Evolutionary conservation across 352 stramenopile genomes (phyloP).

Genomic region (Phytophthora syringae): DNA sequence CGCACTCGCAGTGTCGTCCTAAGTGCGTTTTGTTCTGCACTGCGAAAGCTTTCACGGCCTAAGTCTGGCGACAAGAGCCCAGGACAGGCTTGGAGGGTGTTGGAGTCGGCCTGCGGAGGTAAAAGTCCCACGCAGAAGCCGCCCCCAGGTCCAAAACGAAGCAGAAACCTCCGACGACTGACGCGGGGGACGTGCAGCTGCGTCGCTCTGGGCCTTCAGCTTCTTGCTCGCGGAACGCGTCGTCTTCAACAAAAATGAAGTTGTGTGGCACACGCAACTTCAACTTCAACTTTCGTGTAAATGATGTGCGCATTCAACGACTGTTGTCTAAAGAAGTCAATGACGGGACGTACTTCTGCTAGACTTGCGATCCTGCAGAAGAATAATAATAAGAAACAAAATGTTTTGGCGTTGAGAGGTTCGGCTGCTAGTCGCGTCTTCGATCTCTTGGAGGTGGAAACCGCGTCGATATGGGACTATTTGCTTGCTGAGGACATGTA

Average conservation of each 20-base stretch:
- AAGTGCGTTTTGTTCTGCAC: slow-evolving; percentile 25
- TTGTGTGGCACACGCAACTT: not conserved
- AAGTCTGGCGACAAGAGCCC: slow-evolving; percentile 9
- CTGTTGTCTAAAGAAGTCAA: too few species aligned
- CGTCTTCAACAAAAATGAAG: not conserved
- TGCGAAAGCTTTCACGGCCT: slow-evolving; percentile 17
- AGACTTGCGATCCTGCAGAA: too few species aligned
- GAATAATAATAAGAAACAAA: too few species aligned
- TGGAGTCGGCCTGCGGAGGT: slow-evolving; percentile 6
- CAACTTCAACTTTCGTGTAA: not conserved
- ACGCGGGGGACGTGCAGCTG: not conserved
- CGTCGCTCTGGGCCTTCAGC: not conserved
- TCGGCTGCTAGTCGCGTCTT: too few species aligned
- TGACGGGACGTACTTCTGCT: not conserved
- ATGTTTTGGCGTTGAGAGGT: too few species aligned
- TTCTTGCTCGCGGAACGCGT: slow-evolving; percentile 14
- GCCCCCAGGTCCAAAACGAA: slow-evolving; percentile 20
- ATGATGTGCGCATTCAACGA: too few species aligned
- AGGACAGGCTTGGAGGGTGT: slow-evolving; percentile 10
- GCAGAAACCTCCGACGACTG: slow-evolving; percentile 7
- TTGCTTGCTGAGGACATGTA: too few species aligned
- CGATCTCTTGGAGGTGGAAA: too few species aligned
- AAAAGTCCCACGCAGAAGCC: slow-evolving; percentile 20
- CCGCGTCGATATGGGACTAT: too few species aligned
- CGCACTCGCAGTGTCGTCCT: slow-evolving; percentile 22